Evolutionary conservation across 2,329 filamentous ascomycete species (phyloP).

Genomic region (Phialophora tarda): DNA sequence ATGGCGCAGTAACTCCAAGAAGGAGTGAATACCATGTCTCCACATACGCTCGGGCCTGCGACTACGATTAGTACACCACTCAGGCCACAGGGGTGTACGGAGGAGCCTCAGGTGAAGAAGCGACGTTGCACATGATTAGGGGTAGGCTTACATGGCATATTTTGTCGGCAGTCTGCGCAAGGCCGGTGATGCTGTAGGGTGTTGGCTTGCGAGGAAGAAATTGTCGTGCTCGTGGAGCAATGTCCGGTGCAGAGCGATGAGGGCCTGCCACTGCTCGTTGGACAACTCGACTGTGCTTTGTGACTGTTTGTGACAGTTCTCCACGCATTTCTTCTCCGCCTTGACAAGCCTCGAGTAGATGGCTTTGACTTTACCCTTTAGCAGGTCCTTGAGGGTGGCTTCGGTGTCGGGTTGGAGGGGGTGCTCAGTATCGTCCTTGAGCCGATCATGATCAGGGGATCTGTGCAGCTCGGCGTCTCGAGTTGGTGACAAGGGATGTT

Average conservation of each 20-base stretch:
- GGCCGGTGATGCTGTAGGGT: slow-evolving; percentile 74
- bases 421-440: too few relatives aligned
- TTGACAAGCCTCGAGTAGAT: slow-evolving; percentile 48
- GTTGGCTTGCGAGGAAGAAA: slow-evolving; percentile 85
- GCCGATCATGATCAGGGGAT: too few relatives aligned
- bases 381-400: too few relatives aligned
- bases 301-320: slow-evolving; percentile 72
- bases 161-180: slow-evolving; percentile 74
- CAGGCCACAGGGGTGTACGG: too few relatives aligned
- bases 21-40: slow-evolving; percentile 87
- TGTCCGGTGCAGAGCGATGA: slow-evolving; percentile 81
- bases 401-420: too few relatives aligned
- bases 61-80: neutral
- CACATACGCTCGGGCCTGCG: slow-evolving; percentile 81
- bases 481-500: too few relatives aligned
- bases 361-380: slow-evolving; percentile 80
- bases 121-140: neutral
- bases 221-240: slow-evolving; percentile 82
- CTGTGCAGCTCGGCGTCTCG: too few relatives aligned
- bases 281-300: slow-evolving; percentile 59
- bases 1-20: slow-evolving; percentile 76
- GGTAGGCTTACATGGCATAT: slow-evolving; percentile 70
- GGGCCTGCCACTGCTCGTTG: slow-evolving; percentile 79
- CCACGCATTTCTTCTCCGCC: slow-evolving; percentile 84
- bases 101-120: neutral